Evolutionary conservation across 2,329 filamentous ascomycete genomes (phyloP).

Genomic region (Aspergillus sp.): DNA sequence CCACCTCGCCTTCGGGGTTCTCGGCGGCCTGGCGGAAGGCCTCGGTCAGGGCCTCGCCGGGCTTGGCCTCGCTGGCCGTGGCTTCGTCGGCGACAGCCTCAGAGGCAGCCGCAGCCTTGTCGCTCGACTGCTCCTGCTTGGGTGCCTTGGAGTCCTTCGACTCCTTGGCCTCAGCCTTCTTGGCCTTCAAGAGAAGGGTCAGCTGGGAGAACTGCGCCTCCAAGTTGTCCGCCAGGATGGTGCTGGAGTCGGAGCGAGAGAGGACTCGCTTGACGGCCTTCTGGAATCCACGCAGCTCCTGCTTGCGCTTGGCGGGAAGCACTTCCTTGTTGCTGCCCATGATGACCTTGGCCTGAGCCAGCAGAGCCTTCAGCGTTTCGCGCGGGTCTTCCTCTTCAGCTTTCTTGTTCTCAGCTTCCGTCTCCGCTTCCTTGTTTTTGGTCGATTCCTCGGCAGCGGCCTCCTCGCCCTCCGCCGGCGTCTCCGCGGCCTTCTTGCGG

Average conservation of each 20-base stretch:
- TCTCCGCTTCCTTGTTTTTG: slow-evolving; percentile 26
- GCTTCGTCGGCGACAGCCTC: slow-evolving; percentile 11
- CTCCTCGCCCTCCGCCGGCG: slow-evolving; percentile 25
- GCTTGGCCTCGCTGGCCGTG: slow-evolving; percentile 16
- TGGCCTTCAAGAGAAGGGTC: slow-evolving; percentile 49
- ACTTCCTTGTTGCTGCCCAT: slow-evolving; percentile 52
- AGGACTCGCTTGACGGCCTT: slow-evolving; percentile 64
- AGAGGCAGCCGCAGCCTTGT: slow-evolving; percentile 8
- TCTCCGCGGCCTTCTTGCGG: slow-evolving; percentile 22
- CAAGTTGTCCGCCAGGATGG: slow-evolving; percentile 48
- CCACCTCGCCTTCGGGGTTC: slow-evolving; percentile 32
- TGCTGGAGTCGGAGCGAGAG: slow-evolving; percentile 50
- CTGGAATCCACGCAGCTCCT: slow-evolving; percentile 71
- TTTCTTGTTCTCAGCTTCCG: slow-evolving; percentile 29
- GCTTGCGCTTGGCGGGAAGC: slow-evolving; percentile 70
- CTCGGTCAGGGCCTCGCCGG: slow-evolving; percentile 31
- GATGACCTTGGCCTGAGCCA: slow-evolving; percentile 60
- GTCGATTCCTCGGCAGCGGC: slow-evolving; percentile 28
- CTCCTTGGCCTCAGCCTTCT: slow-evolving; percentile 27
- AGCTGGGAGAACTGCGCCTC: slow-evolving; percentile 57
- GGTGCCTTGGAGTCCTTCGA: slow-evolving; percentile 14
- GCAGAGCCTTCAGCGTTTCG: slow-evolving; percentile 54
- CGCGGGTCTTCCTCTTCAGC: slow-evolving; percentile 43
- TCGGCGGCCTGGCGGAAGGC: slow-evolving; percentile 33
- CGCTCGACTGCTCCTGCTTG: slow-evolving; percentile 17